Percentiles rank a stretch among this genome's conserved stretches.
phyloP scores from a whole-genome alignment of 2,329 filamentous ascomycete species.

The Tolypocladium inflatum region DNA sequence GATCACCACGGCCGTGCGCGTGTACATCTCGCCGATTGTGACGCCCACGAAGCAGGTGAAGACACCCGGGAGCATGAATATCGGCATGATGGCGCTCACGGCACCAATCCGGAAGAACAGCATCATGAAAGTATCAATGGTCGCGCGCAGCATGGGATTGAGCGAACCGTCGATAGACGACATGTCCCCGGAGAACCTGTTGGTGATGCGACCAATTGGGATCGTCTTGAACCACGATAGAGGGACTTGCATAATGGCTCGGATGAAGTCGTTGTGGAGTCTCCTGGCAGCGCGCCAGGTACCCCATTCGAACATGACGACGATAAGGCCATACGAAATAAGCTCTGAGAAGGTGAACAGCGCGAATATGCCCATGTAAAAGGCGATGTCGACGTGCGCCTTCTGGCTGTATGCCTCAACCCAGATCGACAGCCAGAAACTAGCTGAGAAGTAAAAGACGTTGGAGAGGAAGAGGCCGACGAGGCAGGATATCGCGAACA shows the following conservation, averaged over 20 bases:
- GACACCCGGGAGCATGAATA: slow-evolving; percentile 38
- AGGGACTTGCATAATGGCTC: slow-evolving; percentile 41
- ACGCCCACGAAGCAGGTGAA: slow-evolving; percentile 36
- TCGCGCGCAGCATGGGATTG: slow-evolving; percentile 32
- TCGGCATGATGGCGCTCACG: slow-evolving; percentile 40
- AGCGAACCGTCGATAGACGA: slow-evolving; percentile 42
- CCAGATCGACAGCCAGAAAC: slow-evolving; percentile 43
- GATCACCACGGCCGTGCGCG: slow-evolving; percentile 35
- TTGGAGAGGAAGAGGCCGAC: slow-evolving; percentile 30
- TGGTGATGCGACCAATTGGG: slow-evolving; percentile 41
- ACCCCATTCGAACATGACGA: slow-evolving; percentile 42
- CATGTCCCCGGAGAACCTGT: slow-evolving; percentile 48
- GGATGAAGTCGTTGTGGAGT: slow-evolving; percentile 43
- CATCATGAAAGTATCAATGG: slow-evolving; percentile 30
- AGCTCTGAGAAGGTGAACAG: slow-evolving; percentile 33
- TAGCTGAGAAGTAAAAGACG: slow-evolving; percentile 30
- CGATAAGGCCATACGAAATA: slow-evolving; percentile 29
- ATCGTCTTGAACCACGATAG: slow-evolving; percentile 48
- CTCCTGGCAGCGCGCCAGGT: slow-evolving; percentile 45
- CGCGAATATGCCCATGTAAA: slow-evolving; percentile 45
- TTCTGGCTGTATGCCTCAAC: slow-evolving; percentile 39
- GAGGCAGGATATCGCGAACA: slow-evolving; percentile 30
- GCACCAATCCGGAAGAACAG: slow-evolving; percentile 36
- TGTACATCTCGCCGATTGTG: slow-evolving; percentile 39
- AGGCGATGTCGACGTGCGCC: slow-evolving; percentile 33